Evolutionary conservation across 306 rosid genomes (phyloP), one percentile per base, ranked within the genome.

Genomic region (Medicago lupulina): DNA sequence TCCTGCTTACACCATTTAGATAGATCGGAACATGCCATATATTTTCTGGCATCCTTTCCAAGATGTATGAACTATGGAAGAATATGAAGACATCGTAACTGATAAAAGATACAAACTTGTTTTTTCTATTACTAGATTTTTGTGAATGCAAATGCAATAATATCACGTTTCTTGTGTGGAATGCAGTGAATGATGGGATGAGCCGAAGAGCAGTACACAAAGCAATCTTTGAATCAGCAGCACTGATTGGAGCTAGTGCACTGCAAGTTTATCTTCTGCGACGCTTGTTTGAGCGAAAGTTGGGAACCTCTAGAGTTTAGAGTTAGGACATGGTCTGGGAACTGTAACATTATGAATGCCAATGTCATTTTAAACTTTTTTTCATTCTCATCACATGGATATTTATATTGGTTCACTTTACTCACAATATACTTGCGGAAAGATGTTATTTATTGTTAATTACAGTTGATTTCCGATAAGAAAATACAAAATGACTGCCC

Each of bases 101-200:
- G 82, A 57, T 23, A 55, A 59, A 54, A 61, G 40, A 9, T 25
- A 43, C 21, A 62, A 13, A 25, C 39, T 39, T 50, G 19, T 62
- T 73, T 31, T 46, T 25, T 53, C 17, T 13, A 7, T 78, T 10
- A 34, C 3, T 23, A 5, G 7, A 9, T 46, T 44, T 46, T 46
- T 0, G 62, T 55, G 76, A 34, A 47, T 54, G 66, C 17, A 13
- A 53, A 8, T 43, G 18, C 51, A 46, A 71, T 70, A 46, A 71
- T 71, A 23, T 21, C 6, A 60, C 53, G 55, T 69, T 38, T 3
- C 69, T 51, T 77, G 70, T 39, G 4, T 83, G 72, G 17, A 49
- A 31, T 88, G 89, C 92, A 92, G 99, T 90, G 83, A 96, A 96
- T 60, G 97, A 90, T 14, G 97, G 85, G 70, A 90, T 96, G 97